Base-by-base conservation (phyloP, 805 yeast species). In the Saturnispora besseyi region DNA sequence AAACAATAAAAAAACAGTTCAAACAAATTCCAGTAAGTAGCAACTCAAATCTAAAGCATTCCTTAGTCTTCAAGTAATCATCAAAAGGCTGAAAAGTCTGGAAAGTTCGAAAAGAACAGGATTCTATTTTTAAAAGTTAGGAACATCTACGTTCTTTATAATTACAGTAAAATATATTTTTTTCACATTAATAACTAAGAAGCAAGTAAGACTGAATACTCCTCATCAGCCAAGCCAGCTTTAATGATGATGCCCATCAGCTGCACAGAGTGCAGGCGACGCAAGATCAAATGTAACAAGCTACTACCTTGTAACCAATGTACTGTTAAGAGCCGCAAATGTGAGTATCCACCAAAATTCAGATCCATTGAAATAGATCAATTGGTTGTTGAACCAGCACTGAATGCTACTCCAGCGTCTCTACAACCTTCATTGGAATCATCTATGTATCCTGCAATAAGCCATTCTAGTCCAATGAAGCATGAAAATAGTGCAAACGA, bases 281-380 rank as follows among this genome's bases (percentile, higher is more conserved):
- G 69, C 31, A 67, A 67, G 55, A 61, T 65, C 46, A 67, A 66
- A 49, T 68, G 71, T 55, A 65, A 62, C 47, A 58, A 64, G 49
- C 42, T 58, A 45, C 65, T 66, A 28, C 78, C 78, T 1, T 74
- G 78, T 55, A 70, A 72, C 51, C 77, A 72, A 51, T 74, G 78
- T 55, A 55, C 57, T 2, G 66, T 62, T 29, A 62, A 74, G 41
- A 59, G 59, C 11, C 60, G 70, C n/a, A 55, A 57, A 1, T 75
- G 79, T 57, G 69, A 67, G 41, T 74, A 72, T 54, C 79, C 79
- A 1, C 61, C 71, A 3, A 74, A 73, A 15, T 74, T 74, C 52
- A 59, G 79, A 48, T 73, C 75, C 34, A 73, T 72, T 34, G 65
- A 63, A 50, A 60, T 67, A 18, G 62, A 59, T 36, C 54, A 59